phyloP scores from a whole-genome alignment of 495 filamentous ascomycete genomes.

The Echria macrotheca region DNA sequence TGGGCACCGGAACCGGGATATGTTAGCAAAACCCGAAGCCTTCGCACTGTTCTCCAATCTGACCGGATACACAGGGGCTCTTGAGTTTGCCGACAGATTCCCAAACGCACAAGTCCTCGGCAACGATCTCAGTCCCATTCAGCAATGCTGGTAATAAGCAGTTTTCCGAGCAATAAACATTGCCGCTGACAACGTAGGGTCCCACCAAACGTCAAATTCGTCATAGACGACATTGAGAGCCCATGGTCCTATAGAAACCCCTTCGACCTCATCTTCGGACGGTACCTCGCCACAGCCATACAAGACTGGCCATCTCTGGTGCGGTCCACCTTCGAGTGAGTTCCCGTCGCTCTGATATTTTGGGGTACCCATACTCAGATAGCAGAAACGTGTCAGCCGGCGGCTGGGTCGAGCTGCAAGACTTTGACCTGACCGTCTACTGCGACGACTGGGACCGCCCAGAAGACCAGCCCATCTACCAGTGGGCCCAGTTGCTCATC shows the following conservation, averaged over 20 bases:
- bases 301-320: slow-evolving; percentile 43
- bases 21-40: too few species aligned
- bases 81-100: slow-evolving; percentile 13
- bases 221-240: slow-evolving; percentile 50
- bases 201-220: slow-evolving; percentile 48
- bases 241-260: slow-evolving; percentile 41
- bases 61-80: too few species aligned
- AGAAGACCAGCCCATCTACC: slow-evolving; percentile 18
- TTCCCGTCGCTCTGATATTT: background rate
- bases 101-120: slow-evolving; percentile 33
- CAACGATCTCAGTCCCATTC: slow-evolving; percentile 48
- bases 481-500: slow-evolving; percentile 28
- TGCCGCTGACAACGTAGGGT: too few species aligned
- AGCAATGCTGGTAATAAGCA: slow-evolving; percentile 38
- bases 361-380: background rate
- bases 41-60: too few species aligned
- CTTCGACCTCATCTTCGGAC: slow-evolving; percentile 50
- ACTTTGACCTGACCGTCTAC: slow-evolving; percentile 31
- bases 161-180: background rate
- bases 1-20: slow-evolving; percentile 18
- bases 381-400: slow-evolving; percentile 39
- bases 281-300: slow-evolving; percentile 44
- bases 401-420: slow-evolving; percentile 45
- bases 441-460: slow-evolving; percentile 30
- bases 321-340: slow-evolving; percentile 30